Evolutionary conservation across 306 rosid species (phyloP), one percentile per base, ranked within the genome.

Genomic region (Clitoria ternatea): DNA sequence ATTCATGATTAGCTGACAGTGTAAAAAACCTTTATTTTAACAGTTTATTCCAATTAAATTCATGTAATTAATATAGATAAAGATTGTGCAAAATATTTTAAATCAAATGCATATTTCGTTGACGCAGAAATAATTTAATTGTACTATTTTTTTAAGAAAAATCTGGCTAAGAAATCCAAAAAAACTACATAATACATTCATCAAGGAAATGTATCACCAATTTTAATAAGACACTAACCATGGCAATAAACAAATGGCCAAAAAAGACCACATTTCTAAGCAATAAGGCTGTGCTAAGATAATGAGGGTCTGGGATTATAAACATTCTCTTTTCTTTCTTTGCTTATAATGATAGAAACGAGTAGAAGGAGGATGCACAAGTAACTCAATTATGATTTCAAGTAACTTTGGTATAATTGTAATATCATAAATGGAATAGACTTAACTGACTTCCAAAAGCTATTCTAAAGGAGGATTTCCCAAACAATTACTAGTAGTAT

Each of bases 261-360:
- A 32, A 60, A 74, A 68, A 23, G 36, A 47, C 70, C 7, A 29
- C 68, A 43, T 44, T 22, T 40, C 36, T 29, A 70, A 62, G 68
- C 4, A 70, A 63, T 70, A 66, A 39, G 62, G 33, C 20, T 47
- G 52, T 69, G 55, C 48, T 29, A 55, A 69, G 23, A 54, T 26
- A n/a, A n/a, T n/a, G n/a, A n/a, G n/a, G n/a, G n/a, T n/a, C n/a
- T n/a, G n/a, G n/a, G n/a, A n/a, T n/a, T n/a, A n/a, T n/a, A n/a
- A n/a, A n/a, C n/a, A n/a, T n/a, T n/a, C n/a, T n/a, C n/a, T n/a
- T n/a, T n/a, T n/a, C n/a, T n/a, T n/a, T n/a, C n/a, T n/a, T n/a
- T n/a, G n/a, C n/a, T n/a, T n/a, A n/a, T n/a, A n/a, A n/a, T n/a
- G n/a, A n/a, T n/a, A n/a, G n/a, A n/a, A n/a, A n/a, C n/a, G n/a